Evolutionary conservation across 768 basidiomycete species (phyloP).

Genomic region (Leucocoprinus leucothites): DNA sequence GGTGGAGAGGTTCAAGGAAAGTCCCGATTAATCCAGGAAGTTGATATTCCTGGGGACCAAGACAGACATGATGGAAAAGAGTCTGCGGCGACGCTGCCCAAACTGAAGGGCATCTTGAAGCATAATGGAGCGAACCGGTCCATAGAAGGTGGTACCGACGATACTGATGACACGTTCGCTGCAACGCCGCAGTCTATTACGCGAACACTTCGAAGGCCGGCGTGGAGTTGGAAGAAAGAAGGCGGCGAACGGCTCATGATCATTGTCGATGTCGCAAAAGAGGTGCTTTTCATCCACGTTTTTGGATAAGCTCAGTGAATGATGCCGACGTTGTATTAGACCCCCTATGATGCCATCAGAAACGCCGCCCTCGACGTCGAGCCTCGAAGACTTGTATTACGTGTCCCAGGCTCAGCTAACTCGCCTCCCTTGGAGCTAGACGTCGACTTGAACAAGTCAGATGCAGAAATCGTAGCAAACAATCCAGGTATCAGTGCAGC

Average conservation of each 20-base stretch:
- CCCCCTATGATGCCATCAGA: conserved; percentile 47
- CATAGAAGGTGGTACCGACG: conserved; percentile 18
- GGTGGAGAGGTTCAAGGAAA: background rate
- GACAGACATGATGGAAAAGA: background rate
- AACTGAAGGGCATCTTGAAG: conserved; percentile 45
- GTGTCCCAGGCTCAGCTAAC: conserved; percentile 34
- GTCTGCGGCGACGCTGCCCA: conserved; percentile 13
- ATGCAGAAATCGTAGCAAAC: conserved; percentile 44
- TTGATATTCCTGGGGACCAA: conserved; percentile 14
- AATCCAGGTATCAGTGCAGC: conserved; percentile 5
- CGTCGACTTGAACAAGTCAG: conserved; percentile 52
- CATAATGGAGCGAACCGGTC: conserved; percentile 14
- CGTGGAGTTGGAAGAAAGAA: conserved; percentile 55
- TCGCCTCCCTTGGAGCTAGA: conserved; percentile 42
- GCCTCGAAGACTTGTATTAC: conserved; percentile 51
- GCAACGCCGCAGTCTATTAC: background rate
- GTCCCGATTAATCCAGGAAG: conserved; percentile 47
- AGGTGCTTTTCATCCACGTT: conserved; percentile 39
- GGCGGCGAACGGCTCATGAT: conserved; percentile 41
- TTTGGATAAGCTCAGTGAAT: background rate
- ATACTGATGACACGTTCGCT: background rate
- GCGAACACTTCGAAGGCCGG: conserved; percentile 5
- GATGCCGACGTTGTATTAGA: conserved; percentile 7
- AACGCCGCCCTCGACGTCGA: conserved; percentile 64
- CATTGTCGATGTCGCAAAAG: conserved; percentile 47